These are phyloP conservation scores for Adansonia grandidieri DNA, from an alignment of 441 rosid genomes.

Conservation along the genomic window DNA sequence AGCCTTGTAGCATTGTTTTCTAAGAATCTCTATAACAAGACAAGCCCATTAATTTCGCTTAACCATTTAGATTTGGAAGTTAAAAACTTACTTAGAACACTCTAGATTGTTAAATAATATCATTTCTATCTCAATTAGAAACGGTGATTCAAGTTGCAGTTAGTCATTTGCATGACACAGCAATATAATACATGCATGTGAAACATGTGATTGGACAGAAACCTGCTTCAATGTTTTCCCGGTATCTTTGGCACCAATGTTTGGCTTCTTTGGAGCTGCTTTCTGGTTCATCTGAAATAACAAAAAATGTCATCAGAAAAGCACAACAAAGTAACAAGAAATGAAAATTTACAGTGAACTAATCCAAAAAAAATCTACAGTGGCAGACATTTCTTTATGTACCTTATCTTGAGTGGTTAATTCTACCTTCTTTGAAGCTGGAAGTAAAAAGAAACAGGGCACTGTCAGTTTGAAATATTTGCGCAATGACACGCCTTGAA, in stretches of 20 bases:
- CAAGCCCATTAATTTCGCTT: neutral
- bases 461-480: slow-evolving; percentile 32
- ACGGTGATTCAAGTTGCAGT: slow-evolving; percentile 5
- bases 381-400: slow-evolving; percentile 25
- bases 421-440: slow-evolving; percentile 57
- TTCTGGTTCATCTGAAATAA: slow-evolving; percentile 49
- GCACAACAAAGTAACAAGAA: slow-evolving; percentile 17
- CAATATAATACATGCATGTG: slow-evolving; percentile 41
- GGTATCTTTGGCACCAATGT: slow-evolving; percentile 42
- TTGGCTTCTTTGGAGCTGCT: slow-evolving; percentile 57
- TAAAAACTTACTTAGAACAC: neutral
- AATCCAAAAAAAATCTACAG: slow-evolving; percentile 8
- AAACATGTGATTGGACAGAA: slow-evolving; percentile 40
- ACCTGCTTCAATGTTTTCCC: slow-evolving; percentile 57
- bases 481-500: neutral
- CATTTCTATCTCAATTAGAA: slow-evolving; percentile 8
- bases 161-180: slow-evolving; percentile 22
- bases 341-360: slow-evolving; percentile 16
- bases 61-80: neutral
- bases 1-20: neutral
- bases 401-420: slow-evolving; percentile 57
- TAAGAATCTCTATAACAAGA: neutral
- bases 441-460: slow-evolving; percentile 32
- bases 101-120: neutral
- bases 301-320: slow-evolving; percentile 22